phyloP scores from a whole-genome alignment of 148 eudicot genomes.

The Salicornia ramosissima region DNA sequence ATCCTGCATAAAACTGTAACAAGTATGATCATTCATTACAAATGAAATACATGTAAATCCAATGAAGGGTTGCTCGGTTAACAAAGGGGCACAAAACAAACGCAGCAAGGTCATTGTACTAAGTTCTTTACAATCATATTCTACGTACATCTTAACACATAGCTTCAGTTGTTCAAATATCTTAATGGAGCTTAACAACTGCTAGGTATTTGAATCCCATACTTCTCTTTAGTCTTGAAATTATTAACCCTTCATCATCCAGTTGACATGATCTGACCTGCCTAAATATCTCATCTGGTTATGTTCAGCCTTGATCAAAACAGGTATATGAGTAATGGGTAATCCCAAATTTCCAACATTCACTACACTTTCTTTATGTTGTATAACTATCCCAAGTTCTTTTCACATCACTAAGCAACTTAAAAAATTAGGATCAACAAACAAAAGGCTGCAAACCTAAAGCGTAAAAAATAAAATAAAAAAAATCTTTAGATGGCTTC shows the following conservation, averaged over 20 bases:
- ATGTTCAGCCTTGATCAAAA: neutral
- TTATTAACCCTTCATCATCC: neutral
- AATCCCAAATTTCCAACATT: neutral
- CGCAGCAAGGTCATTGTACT: neutral
- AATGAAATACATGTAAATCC: constrained; percentile 3
- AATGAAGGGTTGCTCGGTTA: neutral
- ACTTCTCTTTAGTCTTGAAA: neutral
- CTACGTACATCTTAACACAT: neutral
- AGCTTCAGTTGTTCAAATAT: neutral
- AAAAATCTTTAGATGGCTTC: neutral
- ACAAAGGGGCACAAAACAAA: neutral
- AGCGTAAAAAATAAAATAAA: too few relatives aligned
- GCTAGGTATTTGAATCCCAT: neutral
- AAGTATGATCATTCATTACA: constrained; percentile 37
- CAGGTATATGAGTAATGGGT: neutral
- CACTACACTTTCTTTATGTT: neutral
- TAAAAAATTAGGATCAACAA: neutral
- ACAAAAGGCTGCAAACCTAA: neutral
- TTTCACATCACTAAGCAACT: neutral
- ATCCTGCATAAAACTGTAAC: constrained; percentile 61
- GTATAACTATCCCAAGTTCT: neutral
- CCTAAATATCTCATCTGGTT: neutral
- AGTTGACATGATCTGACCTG: neutral
- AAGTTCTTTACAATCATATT: neutral
- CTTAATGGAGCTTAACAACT: neutral